These are phyloP conservation scores for Leccinum ochraceum DNA, from an alignment of 768 basidiomycete species.

Conservation along the genomic window DNA sequence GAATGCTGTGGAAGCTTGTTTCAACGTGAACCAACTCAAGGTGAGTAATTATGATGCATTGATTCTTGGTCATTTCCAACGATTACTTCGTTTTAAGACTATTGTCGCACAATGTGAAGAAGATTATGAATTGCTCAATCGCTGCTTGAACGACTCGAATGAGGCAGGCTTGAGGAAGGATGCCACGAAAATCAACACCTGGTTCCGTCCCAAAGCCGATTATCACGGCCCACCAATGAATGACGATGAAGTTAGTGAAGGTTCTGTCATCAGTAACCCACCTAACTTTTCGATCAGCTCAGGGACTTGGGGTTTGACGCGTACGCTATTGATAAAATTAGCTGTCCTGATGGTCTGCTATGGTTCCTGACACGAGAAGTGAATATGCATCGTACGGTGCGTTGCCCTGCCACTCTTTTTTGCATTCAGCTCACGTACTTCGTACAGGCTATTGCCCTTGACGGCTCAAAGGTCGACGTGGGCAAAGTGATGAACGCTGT, in stretches of 20 bases:
- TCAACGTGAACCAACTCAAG: constrained; percentile 59
- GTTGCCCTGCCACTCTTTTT: constrained; percentile 22
- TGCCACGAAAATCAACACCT: constrained; percentile 55
- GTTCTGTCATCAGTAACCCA: background rate
- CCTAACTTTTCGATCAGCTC: constrained; percentile 48
- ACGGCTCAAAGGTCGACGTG: constrained; percentile 51
- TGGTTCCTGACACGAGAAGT: constrained; percentile 67
- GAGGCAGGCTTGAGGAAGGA: constrained; percentile 52
- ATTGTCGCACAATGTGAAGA: constrained; percentile 84
- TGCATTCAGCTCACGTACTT: background rate
- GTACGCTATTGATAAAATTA: constrained; percentile 80
- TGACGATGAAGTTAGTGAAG: constrained; percentile 52
- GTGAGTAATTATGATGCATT: constrained; percentile 40
- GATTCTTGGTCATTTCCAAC: background rate
- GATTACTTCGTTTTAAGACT: constrained; percentile 46
- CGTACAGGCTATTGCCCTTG: constrained; percentile 62
- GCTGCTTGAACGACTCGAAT: constrained; percentile 61
- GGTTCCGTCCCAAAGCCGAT: constrained; percentile 56
- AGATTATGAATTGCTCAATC: constrained; percentile 75
- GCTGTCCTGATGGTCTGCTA: constrained; percentile 72
- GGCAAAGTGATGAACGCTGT: constrained; percentile 60
- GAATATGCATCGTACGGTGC: constrained; percentile 72
- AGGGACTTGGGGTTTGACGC: constrained; percentile 67
- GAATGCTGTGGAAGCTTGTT: constrained; percentile 73
- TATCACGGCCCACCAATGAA: constrained; percentile 54